Base-by-base conservation (phyloP, 2,329 filamentous ascomycete genomes). In the Clonostachys sp. region DNA sequence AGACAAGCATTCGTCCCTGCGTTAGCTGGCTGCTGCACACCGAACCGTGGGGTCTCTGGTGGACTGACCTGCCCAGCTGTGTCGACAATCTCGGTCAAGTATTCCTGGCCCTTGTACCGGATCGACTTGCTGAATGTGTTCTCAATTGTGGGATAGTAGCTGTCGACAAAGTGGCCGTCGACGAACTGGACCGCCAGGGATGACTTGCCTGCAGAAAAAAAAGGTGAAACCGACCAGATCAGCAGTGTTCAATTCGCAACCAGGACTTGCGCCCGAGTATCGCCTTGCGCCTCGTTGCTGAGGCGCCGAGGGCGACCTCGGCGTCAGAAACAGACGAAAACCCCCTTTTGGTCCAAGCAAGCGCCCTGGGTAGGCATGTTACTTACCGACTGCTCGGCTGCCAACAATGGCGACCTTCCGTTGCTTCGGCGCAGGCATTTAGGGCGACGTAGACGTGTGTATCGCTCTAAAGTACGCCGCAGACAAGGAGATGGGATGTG, bases 91-190 rank as follows among this genome's bases (percentile, higher is more conserved):
- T 99, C 94, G 12, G 91, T 96, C 45, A 89, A 84, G 68, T 85
- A 99, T 55, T 97, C 94, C 68, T 96, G 90, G 45, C 88, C 87
- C 70, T 94, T 95, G 68, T 88, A 87, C 59, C 89, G 87, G 66
- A 99, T 96, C 57, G 91, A 86, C 68, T 95, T 95, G 75, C 87
- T 95, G 67, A 99, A 99, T 3, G 92, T 97, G 68, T 97, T 99
- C 70, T 99, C 94, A 61, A 99, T 97, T 39, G 94, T 99, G 35
- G 94, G 94, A 68, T 99, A 99, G 72, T 99, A 99, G 68, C 89
- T 95, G 69, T 99, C 94, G 62, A 99, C 92, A 64, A 99, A 99
- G 72, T 96, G 91, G 53, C 91, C 91, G 66, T 99, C 94, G 63
- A 96, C 92, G 63, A 94, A 97, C 64, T 92, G 92, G 43, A 97